A percentile compares a stretch with the other conserved stretches of the same genome.
Conservation (phyloP, 495 filamentous ascomycete species). For the Tuber brumale region DNA sequence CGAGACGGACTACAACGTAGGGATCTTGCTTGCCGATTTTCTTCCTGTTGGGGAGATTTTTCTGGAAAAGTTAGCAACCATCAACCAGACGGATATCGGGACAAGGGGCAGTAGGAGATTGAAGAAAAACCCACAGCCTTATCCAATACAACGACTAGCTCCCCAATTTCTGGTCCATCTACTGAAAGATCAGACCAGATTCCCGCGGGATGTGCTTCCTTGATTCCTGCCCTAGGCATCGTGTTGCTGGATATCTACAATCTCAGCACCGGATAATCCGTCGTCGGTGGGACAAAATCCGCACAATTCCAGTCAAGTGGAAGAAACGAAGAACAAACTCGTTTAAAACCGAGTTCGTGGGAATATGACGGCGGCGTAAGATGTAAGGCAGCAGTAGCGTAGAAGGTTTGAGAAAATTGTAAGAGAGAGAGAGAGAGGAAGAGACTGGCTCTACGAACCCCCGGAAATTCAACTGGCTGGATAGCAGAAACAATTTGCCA, state of each 20-base stretch:
- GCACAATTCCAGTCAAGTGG: not conserved
- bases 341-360: not conserved
- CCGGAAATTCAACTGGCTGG: conserved; percentile 17
- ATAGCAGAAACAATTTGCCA: conserved; percentile 16
- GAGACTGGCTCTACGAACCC: conserved; percentile 22
- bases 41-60: conserved; percentile 93
- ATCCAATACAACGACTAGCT: conserved; percentile 84
- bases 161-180: conserved; percentile 91
- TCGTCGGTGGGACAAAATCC: not conserved
- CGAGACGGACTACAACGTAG: conserved; percentile 86
- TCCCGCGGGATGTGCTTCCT: conserved; percentile 67
- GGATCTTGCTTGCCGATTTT: conserved; percentile 98
- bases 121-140: conserved; percentile 49
- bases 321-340: not conserved
- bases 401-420: not conserved
- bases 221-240: conserved; percentile 41
- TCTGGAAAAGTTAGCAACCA: conserved; percentile 45
- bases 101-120: conserved; percentile 6
- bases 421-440: not conserved
- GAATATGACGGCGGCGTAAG: not conserved
- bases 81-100: conserved; percentile 3
- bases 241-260: not conserved
- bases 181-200: conserved; percentile 94
- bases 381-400: not conserved
- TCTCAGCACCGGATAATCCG: not conserved